Evolutionary conservation across 306 rosid genomes (phyloP), one percentile per base, ranked within the genome.

Genomic region (Glycine latifolia): DNA sequence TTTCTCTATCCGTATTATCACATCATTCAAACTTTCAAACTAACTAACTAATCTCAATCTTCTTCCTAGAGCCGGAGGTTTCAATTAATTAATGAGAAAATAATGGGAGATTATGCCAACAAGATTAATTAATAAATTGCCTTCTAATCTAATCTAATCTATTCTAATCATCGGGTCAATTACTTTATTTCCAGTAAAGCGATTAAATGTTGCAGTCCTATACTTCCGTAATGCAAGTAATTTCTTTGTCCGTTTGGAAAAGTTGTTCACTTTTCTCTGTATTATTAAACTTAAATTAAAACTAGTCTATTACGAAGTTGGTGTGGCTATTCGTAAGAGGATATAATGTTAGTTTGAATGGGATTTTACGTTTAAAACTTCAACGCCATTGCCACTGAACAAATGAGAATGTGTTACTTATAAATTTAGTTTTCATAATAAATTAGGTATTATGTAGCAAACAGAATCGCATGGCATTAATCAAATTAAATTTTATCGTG

Each of bases 11-110:
- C 31, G 2, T 26, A 26, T 26, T 26, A 53, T 81, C 68, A 73
- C 67, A 14, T 65, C 68, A n/a, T 75, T 60, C 78, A n/a, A 46
- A 72, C 75, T 7, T 65, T 53, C 84, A 61, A 71, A 83, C 71
- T 65, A 83, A 78, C 71, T 48, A 73, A 74, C 62, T 79, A 9
- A 54, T 65, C 69, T 83, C 26, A 46, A 72, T 37, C 41, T 37
- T 37, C 41, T 37, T 37, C 2, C 41, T 37, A 37, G 41, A 37
- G 41, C 41, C 41, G 41, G 41, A 37, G 41, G 41, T 37, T 37
- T 37, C 41, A 37, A 37, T 37, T 37, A 26, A 55, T 55, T 55
- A 14, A 35, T 53, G 5, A 8, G 20, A 26, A 26, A 26, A 26
- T 26, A 26, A 26, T 26, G 31, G 31, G 31, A 26, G 31, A 26